Percentiles rank a stretch among this genome's conserved stretches.
phyloP scores from a whole-genome alignment of 1,139 yeast species.

The Meyerozyma carpophila region DNA sequence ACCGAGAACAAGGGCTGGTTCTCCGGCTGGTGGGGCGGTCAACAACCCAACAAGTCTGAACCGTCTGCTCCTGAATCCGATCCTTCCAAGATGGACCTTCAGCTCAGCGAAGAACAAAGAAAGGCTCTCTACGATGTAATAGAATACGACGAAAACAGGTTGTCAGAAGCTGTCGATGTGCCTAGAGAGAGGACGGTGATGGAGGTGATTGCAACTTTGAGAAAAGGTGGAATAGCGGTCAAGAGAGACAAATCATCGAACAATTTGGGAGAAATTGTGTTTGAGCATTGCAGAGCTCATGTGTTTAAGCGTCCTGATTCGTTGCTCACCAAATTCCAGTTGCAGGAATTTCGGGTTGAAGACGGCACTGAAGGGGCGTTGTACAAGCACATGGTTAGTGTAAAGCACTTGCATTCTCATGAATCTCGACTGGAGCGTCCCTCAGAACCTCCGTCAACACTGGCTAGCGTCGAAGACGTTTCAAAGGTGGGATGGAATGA shows the following conservation, averaged over 20 bases:
- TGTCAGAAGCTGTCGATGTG: slow-evolving; percentile 51
- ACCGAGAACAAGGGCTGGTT: slow-evolving; percentile 22
- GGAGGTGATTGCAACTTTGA: slow-evolving; percentile 62
- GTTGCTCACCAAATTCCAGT: slow-evolving; percentile 60
- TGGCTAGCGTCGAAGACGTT: slow-evolving; percentile 5
- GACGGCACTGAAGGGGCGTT: slow-evolving; percentile 76
- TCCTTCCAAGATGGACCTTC: slow-evolving; percentile 31
- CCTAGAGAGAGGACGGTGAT: slow-evolving; percentile 71
- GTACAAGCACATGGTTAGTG: slow-evolving; percentile 85
- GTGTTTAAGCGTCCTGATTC: slow-evolving; percentile 79
- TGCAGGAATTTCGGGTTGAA: slow-evolving; percentile 78
- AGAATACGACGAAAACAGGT: slow-evolving; percentile 73
- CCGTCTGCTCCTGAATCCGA: slow-evolving; percentile 6
- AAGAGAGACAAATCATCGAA: slow-evolving; percentile 30
- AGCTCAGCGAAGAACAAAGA: slow-evolving; percentile 57
- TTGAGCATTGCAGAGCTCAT: slow-evolving; percentile 77
- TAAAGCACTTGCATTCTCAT: slow-evolving; percentile 51
- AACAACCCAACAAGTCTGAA: not conserved
- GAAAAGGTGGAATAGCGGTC: slow-evolving; percentile 73
- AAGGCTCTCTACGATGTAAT: slow-evolving; percentile 90
- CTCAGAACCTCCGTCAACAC: slow-evolving; percentile 9
- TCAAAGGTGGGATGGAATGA: slow-evolving; percentile 14
- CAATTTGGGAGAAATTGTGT: slow-evolving; percentile 69
- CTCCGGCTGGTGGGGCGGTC: slow-evolving; percentile 18
- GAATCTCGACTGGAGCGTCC: slow-evolving; percentile 3